Conservation (phyloP, 163 green algal species). For the Chloroidium sp. region DNA sequence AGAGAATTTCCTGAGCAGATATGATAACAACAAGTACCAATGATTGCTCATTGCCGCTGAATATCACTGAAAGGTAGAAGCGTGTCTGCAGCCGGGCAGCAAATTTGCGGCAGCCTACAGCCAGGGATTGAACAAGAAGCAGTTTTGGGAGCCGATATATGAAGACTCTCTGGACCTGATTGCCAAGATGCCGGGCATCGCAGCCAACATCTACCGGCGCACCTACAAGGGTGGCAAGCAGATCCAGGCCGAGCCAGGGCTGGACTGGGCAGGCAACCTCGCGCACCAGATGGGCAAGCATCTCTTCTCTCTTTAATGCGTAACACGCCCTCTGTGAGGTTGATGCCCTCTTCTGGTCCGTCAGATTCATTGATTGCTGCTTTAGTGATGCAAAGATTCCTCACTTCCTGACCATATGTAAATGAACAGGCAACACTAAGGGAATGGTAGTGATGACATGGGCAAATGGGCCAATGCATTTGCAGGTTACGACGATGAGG, state of each 20-base stretch:
- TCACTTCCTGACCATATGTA: neutral
- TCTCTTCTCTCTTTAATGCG: no score
- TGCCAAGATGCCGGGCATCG: slow-evolving; percentile 81
- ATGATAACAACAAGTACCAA: no score
- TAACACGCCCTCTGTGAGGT: neutral
- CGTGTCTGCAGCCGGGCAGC: slow-evolving; percentile 51
- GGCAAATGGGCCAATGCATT: neutral
- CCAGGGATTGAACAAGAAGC: slow-evolving; percentile 79
- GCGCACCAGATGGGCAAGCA: slow-evolving; percentile 88
- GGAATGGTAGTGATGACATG: no score
- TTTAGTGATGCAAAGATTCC: neutral
- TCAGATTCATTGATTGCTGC: no score
- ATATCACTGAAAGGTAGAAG: neutral
- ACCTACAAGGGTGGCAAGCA: slow-evolving; percentile 70
- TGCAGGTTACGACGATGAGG: slow-evolving; percentile 54
- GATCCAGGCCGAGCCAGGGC: slow-evolving; percentile 53
- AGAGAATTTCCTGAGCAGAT: no score
- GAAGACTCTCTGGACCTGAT: slow-evolving; percentile 95
- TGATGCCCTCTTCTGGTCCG: no score
- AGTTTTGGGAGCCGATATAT: slow-evolving; percentile 86
- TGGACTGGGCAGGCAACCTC: slow-evolving; percentile 95
- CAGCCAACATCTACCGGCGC: slow-evolving; percentile 69
- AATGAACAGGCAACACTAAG: neutral
- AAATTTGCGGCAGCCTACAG: slow-evolving; percentile 82
- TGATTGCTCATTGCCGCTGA: neutral